Evolutionary conservation across 31 red algal genomes (phyloP), one percentile per base, ranked within the genome.

Genomic region (Odonthalia washingtoniensis): DNA sequence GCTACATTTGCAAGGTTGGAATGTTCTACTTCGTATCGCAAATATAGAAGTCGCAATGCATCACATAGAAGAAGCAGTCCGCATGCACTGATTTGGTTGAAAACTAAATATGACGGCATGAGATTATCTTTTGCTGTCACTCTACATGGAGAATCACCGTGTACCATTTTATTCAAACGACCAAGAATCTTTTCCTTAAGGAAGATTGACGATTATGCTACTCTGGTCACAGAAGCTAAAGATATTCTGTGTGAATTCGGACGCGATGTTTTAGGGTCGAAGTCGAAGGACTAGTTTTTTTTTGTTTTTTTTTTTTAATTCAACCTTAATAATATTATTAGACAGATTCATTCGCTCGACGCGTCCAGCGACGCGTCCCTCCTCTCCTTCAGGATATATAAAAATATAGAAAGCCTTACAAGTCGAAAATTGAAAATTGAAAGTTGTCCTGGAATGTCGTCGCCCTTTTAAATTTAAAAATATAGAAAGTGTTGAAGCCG

Each of bases 71-170:
- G 37, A 40, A 76, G 37, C 21, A 65, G 72, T 30, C 86, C 86
- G 44, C 86, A 89, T 18, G 86, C 86, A 0, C 46, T 89, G 75
- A 40, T 89, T n/a, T 61, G 45, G 39, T 76, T 89, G 43, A 79
- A 73, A 44, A 76, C 65, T 21, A 67, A 72, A 26, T 89, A 89
- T 69, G 86, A 89, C 66, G 86, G 86, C 30, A 41, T 76, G 3
- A 28, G 38, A 43, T 62, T 89, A 64, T 53, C 63, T 43, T 89
- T 89, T 60, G 86, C 57, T 30, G 75, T 89, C 1, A 78, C 75
- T 76, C 64, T 89, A 52, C 86, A 89, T 46, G 86, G 86, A 6
- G 86, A 89, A n/a, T 76, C 86, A 4, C 86, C 86, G n/a, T 89
- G 86, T 36, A 89, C 86, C 2, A 75, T 89, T 21, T 65, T 89